Base-by-base conservation (phyloP, 2,329 filamentous ascomycete species). In the Alternaria brassicicola region DNA sequence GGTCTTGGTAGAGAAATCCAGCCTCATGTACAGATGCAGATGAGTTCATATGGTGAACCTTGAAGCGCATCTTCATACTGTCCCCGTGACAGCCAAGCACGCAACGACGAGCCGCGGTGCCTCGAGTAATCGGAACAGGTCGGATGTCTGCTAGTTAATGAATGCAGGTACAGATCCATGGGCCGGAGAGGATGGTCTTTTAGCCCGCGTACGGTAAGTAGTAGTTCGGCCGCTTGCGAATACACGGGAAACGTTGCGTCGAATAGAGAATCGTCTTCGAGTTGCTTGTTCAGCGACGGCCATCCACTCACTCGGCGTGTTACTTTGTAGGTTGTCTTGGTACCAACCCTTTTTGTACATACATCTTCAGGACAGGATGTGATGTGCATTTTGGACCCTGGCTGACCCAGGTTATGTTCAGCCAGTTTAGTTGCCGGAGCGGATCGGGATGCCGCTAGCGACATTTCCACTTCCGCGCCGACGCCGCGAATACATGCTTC, bases 121-220 rank as follows among this genome's bases (percentile, higher is more conserved):
- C 21, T 42, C 38, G 12, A 45, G 38, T n/a, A 6, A 21, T 55
- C 55, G 51, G 55, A 46, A 46, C 39, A 28, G 38, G 31, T 45
- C 51, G 51, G 51, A 42, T 30, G 51, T 35, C 45, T n/a, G 38
- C 51, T 50, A 38, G 28, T 45, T 52, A 8, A 36, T 6, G 48
- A 49, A 58, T 55, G 51, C 55, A 58, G 55, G 55, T 58, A 58
- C 55, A 38, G 28, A 55, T 8, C 31, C 45, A 30, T 45, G 25
- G 51, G 38, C 25, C 26, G 36, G 55, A 47, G 38, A 42, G 28
- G 36, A 52, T 19, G 28, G 7, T 31, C 15, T 17, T 19, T 35
- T 33, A 23, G 19, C 26, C 50, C 50, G 50, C 50, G 39, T 45
- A 25, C 50, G 38, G 49, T 33, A 52, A 43, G 36, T 25, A 39